These are phyloP conservation scores for Alternaria triticina DNA, from an alignment of 2,329 filamentous ascomycete genomes.

Conservation along the genomic window DNA sequence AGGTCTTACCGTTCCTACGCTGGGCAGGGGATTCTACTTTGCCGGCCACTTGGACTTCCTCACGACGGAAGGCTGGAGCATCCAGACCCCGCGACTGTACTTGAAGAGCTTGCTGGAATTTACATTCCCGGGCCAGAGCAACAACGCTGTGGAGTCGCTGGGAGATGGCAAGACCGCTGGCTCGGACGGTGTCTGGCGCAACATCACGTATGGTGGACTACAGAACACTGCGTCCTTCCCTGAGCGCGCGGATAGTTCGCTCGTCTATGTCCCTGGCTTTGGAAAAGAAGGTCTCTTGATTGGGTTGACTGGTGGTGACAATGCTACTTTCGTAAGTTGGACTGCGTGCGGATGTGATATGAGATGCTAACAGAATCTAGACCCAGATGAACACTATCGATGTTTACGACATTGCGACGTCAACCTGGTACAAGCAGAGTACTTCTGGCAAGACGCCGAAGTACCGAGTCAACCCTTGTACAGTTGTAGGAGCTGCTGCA, in stretches of 20 bases:
- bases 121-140: conserved; percentile 73
- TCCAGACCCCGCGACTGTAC: conserved; percentile 68
- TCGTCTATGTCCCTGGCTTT: conserved; percentile 79
- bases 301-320: conserved; percentile 76
- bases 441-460: conserved; percentile 66
- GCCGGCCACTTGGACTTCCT: conserved; percentile 74
- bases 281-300: conserved; percentile 77
- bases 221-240: conserved; percentile 72
- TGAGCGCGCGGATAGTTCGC: conserved; percentile 73
- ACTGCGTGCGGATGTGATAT: background rate
- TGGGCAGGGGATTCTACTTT: conserved; percentile 79
- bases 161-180: conserved; percentile 63
- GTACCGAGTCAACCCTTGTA: conserved; percentile 70
- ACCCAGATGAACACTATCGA: conserved; percentile 75
- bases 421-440: conserved; percentile 76
- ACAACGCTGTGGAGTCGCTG: conserved; percentile 66
- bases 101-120: conserved; percentile 77
- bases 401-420: conserved; percentile 76
- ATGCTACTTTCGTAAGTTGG: conserved; percentile 65
- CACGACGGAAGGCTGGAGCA: conserved; percentile 72
- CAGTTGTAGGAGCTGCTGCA: conserved; percentile 74
- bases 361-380: conserved; percentile 38
- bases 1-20: conserved; percentile 70
- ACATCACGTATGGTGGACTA: conserved; percentile 74
- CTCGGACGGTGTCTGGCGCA: conserved; percentile 69